Evolutionary conservation across 768 basidiomycete genomes (phyloP), one percentile per base, ranked within the genome.

Genomic region (Lyophyllum atratum): DNA sequence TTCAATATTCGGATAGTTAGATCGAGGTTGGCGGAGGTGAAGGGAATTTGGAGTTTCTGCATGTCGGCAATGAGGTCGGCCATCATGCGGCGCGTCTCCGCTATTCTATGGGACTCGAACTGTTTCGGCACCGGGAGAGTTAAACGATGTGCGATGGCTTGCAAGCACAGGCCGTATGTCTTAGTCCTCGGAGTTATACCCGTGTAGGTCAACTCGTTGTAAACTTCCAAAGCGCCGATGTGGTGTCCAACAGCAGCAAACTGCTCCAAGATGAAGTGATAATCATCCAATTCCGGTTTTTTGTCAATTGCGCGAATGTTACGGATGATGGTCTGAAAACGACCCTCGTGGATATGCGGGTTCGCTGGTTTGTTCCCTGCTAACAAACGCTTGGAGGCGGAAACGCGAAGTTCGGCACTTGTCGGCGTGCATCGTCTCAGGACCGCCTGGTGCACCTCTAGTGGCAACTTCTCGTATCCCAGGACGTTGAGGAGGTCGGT

Each of bases 211-310:
- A 93, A 68, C 63, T 92, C 89, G 43, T 77, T 70, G 64, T 89
- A 85, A 12, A 92, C 82, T 34, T 80, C 68, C 67, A 82, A 75
- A 25, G 80, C 78, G 10, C 87, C 89, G 21, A 74, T 64, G 62
- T 84, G 76, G 64, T 93, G 81, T n/a, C 91, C 92, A 3, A 85
- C 83, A 0, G 86, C 84, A 31, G 90, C 87, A 58, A 91, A 91
- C 58, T 91, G 89, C 59, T 82, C 79, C 49, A 94, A 68, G 57
- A 94, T 73, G 64, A 86, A 86, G 67, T 92, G 80, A 68, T 89
- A 93, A 68, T 93, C 92, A 2, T 85, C 82, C 51, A 87, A 56
- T 71, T 80, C 55, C 21, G 82, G 78, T 43, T 70, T 67, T 54
- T 66, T 64, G 2, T 84, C 85, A 12, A 80, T 65, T 37, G 76